phyloP scores from a whole-genome alignment of 495 filamentous ascomycete species.

The Hypoxylon lienhwacheense region DNA sequence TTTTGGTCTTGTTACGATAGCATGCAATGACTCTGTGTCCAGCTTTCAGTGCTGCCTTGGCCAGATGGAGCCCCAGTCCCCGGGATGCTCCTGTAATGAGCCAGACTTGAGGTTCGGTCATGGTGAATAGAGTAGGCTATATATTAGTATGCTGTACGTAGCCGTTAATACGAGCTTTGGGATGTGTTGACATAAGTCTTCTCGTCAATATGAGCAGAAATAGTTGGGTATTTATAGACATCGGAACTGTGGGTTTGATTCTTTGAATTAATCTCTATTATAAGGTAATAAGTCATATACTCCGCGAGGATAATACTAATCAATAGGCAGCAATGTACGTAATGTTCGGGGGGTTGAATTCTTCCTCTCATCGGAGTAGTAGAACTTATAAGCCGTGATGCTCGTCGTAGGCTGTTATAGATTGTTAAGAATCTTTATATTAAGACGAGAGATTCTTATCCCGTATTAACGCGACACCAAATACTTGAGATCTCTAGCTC shows the following conservation, averaged over 20 bases:
- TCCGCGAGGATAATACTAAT: neutral
- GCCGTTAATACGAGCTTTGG: too few species aligned
- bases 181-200: neutral
- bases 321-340: too few species aligned
- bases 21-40: slow-evolving; percentile 50
- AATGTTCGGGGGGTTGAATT: too few species aligned
- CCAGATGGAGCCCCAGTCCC: slow-evolving; percentile 46
- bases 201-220: neutral
- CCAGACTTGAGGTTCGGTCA: slow-evolving; percentile 42
- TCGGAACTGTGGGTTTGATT: neutral
- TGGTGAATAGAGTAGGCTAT: slow-evolving; percentile 8
- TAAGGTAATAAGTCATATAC: neutral
- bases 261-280: neutral
- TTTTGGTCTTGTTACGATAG: slow-evolving; percentile 39
- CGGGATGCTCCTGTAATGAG: slow-evolving; percentile 52
- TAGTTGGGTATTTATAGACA: slow-evolving; percentile 3
- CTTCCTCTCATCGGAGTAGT: neutral
- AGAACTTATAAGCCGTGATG: neutral
- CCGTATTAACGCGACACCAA: slow-evolving; percentile 1
- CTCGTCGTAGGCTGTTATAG: too few species aligned
- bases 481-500: neutral
- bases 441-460: neutral
- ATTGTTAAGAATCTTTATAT: neutral
- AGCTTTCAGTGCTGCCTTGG: slow-evolving; percentile 38
- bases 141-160: too few species aligned